Percentiles rank a stretch among this genome's conserved stretches.
Evolutionary conservation across 768 basidiomycete species (phyloP).

Genomic region (Tubosaeta sp.): DNA sequence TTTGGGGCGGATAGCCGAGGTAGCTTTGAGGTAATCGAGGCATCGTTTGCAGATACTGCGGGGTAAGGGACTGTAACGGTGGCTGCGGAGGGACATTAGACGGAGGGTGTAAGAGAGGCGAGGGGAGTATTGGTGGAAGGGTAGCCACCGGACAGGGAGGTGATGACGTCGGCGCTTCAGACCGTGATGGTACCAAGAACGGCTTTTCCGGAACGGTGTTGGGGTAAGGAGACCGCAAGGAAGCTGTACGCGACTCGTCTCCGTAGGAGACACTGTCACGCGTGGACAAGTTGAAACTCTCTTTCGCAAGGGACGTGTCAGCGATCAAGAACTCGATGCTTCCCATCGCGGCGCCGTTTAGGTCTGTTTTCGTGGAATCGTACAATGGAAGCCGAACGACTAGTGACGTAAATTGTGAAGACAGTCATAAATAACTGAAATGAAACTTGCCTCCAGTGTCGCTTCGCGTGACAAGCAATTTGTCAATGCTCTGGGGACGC

Average conservation of each 20-base stretch:
- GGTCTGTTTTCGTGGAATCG: constrained; percentile 27
- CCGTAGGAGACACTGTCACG: constrained; percentile 18
- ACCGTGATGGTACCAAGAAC: constrained; percentile 13
- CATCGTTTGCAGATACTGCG: constrained; percentile 21
- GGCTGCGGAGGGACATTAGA: constrained; percentile 16
- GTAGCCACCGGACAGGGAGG: constrained; percentile 19
- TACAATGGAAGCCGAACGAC: constrained; percentile 31
- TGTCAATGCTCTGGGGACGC: constrained; percentile 20
- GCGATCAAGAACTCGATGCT: constrained; percentile 24
- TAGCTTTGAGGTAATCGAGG: constrained; percentile 27
- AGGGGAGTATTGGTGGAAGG: constrained; percentile 15
- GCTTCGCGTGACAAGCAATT: constrained; percentile 26
- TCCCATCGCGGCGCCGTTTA: constrained; percentile 25
- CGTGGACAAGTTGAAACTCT: constrained; percentile 13
- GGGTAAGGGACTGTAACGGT: constrained; percentile 18
- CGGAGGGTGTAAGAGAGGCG: constrained; percentile 7
- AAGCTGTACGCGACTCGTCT: constrained; percentile 10
- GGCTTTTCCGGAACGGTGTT: constrained; percentile 22
- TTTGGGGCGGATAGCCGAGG: constrained; percentile 16
- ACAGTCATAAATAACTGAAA: constrained; percentile 27
- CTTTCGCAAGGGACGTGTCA: constrained; percentile 14
- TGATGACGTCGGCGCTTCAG: constrained; percentile 17
- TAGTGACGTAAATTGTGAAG: constrained; percentile 29
- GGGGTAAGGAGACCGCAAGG: constrained; percentile 13
- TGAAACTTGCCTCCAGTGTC: constrained; percentile 27